Base-by-base conservation (phyloP, 148 eudicot genomes). In the Amaranthus palmeri region DNA sequence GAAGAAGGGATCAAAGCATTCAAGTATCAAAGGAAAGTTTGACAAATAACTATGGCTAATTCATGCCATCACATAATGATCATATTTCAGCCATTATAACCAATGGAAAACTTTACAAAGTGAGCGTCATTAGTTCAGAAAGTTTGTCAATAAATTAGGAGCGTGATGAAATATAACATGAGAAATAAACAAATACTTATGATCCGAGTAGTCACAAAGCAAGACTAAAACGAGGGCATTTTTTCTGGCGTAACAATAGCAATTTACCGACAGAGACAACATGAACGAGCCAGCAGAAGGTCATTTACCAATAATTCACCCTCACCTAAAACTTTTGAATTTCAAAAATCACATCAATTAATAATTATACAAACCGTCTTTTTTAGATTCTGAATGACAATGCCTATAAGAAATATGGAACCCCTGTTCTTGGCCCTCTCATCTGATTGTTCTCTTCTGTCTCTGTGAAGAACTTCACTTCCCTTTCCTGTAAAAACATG, bases 361-460 rank as follows among this genome's bases (percentile, higher is more conserved):
- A 73, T 74, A 79, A 79, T 71, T 75, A 72, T 79, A 79, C 82
- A 79, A 40, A 61, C 36, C 44, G 74, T 61, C 54, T 68, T 79
- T 55, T 18, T 55, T 18, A 11, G 70, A 14, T 59, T 25, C 75
- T 48, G 45, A 65, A 65, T 10, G 41, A 69, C 68, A 67, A 76
- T 79, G 76, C 69, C 88, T 78, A 95, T 61, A 95, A 85, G 87
- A 95, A 95, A 84, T 95, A 95, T 10, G 99, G 99, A 67, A 95
- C 99, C 78, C 97, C 99, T 7, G 92, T 88, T 72, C 99, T 90
- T 25, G 99, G 99, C 50, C 99, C 99, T 79, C 99, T 83, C 99
- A 95, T 95, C 79, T 92, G 97, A 82, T 92, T 95, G 92, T 95
- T 95, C 82, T 95, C 99, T 70, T 95, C 99, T 2, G 99, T 95